Conservation (phyloP, 495 filamentous ascomycete species). For the Aspergillus hancockii region DNA sequence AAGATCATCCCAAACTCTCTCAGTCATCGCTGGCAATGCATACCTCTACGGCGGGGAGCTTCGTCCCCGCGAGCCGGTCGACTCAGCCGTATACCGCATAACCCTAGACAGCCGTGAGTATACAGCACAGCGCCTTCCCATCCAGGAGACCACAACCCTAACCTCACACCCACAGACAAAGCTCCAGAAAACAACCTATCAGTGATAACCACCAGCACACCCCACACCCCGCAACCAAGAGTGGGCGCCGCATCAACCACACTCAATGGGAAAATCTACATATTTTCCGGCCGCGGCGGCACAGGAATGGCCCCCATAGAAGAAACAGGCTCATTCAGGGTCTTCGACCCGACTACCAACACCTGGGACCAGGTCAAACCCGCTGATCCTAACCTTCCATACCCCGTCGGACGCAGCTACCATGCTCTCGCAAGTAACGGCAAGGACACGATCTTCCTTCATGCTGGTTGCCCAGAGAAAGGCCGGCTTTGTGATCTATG, state of each 20-base stretch:
- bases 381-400: conserved; percentile 2
- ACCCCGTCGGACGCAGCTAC: conserved; percentile 50
- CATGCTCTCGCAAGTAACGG: conserved; percentile 49
- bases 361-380: conserved; percentile 11
- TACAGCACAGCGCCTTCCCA: neutral
- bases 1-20: conserved; percentile 69
- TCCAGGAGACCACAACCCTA: too few species aligned
- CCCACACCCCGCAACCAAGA: neutral
- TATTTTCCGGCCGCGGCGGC: neutral
- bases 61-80: conserved; percentile 51
- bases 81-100: conserved; percentile 71
- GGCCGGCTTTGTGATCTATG: conserved; percentile 66
- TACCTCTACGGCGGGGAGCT: conserved; percentile 52
- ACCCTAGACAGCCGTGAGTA: conserved; percentile 9
- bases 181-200: neutral
- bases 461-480: conserved; percentile 66
- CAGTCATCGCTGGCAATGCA: conserved; percentile 63
- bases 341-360: neutral
- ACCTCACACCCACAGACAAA: neutral
- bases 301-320: neutral
- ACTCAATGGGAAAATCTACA: neutral
- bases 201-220: neutral
- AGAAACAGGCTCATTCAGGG: neutral
- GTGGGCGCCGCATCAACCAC: neutral
- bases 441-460: conserved; percentile 61